Conservation (phyloP, 1,139 yeast species). For the Yamadazyma pseudoaaseri region DNA sequence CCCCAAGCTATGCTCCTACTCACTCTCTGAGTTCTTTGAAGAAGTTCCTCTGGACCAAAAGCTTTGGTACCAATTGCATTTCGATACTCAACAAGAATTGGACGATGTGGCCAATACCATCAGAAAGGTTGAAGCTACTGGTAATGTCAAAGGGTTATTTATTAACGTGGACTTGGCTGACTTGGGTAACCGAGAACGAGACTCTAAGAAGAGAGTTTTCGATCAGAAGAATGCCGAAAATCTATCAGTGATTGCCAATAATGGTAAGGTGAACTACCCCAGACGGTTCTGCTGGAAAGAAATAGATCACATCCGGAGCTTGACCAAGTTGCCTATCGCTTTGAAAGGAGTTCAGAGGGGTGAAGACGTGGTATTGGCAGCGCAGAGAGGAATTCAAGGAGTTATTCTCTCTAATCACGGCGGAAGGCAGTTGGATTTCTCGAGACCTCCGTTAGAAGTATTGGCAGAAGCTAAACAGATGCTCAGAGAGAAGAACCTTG, state of each 20-base stretch:
- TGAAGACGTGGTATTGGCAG: constrained; percentile 51
- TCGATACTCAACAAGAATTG: constrained; percentile 23
- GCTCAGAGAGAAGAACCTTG: constrained; percentile 31
- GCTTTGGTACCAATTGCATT: constrained; percentile 47
- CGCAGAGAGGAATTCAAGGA: constrained; percentile 43
- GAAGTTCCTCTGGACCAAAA: constrained; percentile 33
- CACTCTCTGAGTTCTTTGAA: constrained; percentile 53
- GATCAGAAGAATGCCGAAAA: constrained; percentile 14
- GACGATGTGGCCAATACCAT: constrained; percentile 17
- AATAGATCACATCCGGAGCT: constrained; percentile 16
- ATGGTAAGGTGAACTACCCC: constrained; percentile 11
- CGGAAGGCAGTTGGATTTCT: constrained; percentile 51
- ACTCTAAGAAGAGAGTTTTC: constrained; percentile 17
- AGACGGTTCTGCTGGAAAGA: constrained; percentile 18
- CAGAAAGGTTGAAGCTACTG: constrained; percentile 18
- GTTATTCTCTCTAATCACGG: constrained; percentile 56
- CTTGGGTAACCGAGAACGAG: constrained; percentile 27
- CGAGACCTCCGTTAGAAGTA: constrained; percentile 47
- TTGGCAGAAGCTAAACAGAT: constrained; percentile 46
- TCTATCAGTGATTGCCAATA: constrained; percentile 10
- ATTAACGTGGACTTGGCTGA: constrained; percentile 27
- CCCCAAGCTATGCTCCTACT: constrained; percentile 53
- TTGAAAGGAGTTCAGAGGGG: constrained; percentile 52
- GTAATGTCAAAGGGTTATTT: constrained; percentile 21
- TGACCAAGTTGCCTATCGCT: constrained; percentile 31